A percentile compares a stretch with the other conserved stretches of the same genome.
These are phyloP conservation scores for Stemphylium vesicarium DNA, from an alignment of 2,329 filamentous ascomycete species.

Conservation along the genomic window DNA sequence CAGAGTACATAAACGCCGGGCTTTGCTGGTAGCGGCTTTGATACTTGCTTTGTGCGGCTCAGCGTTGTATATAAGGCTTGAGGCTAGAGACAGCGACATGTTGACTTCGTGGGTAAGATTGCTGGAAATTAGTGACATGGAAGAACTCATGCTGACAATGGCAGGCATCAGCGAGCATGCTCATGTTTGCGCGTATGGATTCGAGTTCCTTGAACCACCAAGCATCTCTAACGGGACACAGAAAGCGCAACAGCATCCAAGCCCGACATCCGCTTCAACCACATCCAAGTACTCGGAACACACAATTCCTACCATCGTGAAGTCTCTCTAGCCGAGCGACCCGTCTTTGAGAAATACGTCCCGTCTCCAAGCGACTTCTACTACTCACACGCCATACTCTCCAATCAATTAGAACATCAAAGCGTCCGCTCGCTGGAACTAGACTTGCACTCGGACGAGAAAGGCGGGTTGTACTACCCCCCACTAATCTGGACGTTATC, in stretches of 20 bases:
- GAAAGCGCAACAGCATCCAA: constrained; percentile 19
- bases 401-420: constrained; percentile 55
- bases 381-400: constrained; percentile 56
- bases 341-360: constrained; percentile 49
- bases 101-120: constrained; percentile 19
- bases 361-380: constrained; percentile 52
- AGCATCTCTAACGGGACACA: constrained; percentile 12
- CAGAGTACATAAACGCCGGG: constrained; percentile 17
- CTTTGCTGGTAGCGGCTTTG: constrained; percentile 10
- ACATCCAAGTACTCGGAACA: constrained; percentile 59
- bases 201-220: background rate
- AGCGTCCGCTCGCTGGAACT: constrained; percentile 57
- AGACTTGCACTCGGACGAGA: constrained; percentile 57
- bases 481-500: constrained; percentile 53
- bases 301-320: constrained; percentile 62
- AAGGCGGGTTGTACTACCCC: constrained; percentile 56
- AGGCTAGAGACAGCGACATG: constrained; percentile 11
- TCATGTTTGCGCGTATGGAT: constrained; percentile 29
- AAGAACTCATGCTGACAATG: constrained; percentile 2
- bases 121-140: no score
- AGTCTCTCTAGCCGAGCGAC: constrained; percentile 51
- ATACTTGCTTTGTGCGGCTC: constrained; percentile 1
- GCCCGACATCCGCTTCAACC: constrained; percentile 55
- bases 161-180: constrained; percentile 23
- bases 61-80: constrained; percentile 1